Base-by-base conservation (phyloP, 2,329 filamentous ascomycete species). In the Colletotrichum sp. region DNA sequence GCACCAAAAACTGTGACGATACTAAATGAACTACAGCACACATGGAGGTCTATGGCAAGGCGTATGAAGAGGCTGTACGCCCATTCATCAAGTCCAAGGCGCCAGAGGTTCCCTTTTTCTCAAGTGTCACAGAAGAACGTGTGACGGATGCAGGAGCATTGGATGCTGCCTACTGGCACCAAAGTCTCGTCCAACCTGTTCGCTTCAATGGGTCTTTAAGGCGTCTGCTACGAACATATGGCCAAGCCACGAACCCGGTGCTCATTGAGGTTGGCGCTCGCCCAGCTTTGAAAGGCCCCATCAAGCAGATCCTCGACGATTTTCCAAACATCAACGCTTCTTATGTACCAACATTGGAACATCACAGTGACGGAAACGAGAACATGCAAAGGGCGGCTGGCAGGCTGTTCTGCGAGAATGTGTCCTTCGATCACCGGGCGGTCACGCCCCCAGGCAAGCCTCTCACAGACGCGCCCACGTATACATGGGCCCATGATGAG, bases 101-200 rank as follows among this genome's bases (percentile, higher is more conserved):
- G 8, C n/a, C 69, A 21, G 7, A 16, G 10, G 6, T 72, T 1
- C 44, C 39, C 6, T 79, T 80, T 72, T 79, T 82, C 9, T 80
- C 81, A 72, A 80, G 62, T n/a, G 64, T 84, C 72, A 81, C 69
- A 15, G 69, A 63, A n/a, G 44, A 36, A 3, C 24, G 21, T 9
- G 5, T 67, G 13, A 64, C 57, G 13, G 36, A 9, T 32, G 7
- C 44, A 2, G 24, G 21, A 6, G 8, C 21, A 13, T 44, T 71
- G n/a, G 69, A 12, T 18, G 69, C 36, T 3, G 24, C 13, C n/a
- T 88, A 89, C 80, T 89, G 88, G 88, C 85, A 88, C 1, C 83
- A 85, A 13, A 87, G 87, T 65, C 79, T 87, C 12, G 83, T 82
- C 1, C 82, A 82, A 10, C 81, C 86, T 0, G 85, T 89, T 1